Conservation (phyloP, 192 early-diverging fungal genomes). For the Paraglomus occultum region DNA sequence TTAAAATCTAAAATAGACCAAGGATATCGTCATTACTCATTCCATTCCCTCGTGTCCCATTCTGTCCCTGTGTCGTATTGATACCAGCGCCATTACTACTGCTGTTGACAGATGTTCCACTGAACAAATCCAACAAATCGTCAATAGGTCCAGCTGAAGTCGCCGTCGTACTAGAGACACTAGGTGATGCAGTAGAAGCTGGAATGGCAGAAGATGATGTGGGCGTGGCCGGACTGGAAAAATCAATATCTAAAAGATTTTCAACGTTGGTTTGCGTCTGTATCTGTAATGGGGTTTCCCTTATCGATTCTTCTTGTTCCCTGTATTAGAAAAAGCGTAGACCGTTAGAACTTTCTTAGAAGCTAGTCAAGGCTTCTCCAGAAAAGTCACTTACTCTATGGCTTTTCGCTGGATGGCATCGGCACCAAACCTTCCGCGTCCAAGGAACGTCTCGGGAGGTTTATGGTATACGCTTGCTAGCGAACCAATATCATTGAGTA, state of each 20-base stretch:
- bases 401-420: constrained; percentile 50
- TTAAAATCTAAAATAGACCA: no score
- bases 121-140: constrained; percentile 28
- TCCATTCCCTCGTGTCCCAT: no score
- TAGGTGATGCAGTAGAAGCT: neutral
- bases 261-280: constrained; percentile 25
- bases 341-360: neutral
- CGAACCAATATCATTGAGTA: constrained; percentile 82
- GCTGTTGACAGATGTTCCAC: neutral
- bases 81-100: no score
- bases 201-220: neutral
- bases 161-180: neutral
- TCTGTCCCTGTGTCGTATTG: no score
- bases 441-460: constrained; percentile 76
- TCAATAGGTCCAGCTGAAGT: neutral
- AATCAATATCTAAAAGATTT: constrained; percentile 30
- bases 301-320: constrained; percentile 30
- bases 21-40: no score
- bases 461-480: constrained; percentile 97
- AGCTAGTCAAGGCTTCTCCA: neutral
- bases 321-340: neutral
- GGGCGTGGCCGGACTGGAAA: neutral
- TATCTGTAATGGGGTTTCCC: constrained; percentile 19
- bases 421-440: constrained; percentile 56
- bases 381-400: constrained; percentile 49